These are phyloP conservation scores for Trichophyton mentagrophytes DNA, from an alignment of 2,329 filamentous ascomycete genomes.

Conservation along the genomic window DNA sequence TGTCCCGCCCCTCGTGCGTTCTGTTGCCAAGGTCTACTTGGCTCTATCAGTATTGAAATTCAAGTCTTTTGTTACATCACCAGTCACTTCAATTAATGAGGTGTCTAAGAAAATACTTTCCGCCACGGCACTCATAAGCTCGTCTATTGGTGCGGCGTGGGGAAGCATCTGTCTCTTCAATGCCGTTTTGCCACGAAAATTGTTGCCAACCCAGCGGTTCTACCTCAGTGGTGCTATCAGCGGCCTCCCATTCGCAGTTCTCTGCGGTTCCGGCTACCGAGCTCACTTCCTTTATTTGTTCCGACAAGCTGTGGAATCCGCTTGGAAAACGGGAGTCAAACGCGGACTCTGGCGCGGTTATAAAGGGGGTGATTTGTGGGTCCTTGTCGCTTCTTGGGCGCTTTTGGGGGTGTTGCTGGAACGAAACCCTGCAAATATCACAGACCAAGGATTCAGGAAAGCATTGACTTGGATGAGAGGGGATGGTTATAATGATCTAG, in stretches of 20 bases:
- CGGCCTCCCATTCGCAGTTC: slow-evolving; percentile 65
- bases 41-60: slow-evolving; percentile 55
- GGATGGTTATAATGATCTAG: slow-evolving; percentile 61
- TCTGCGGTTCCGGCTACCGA: slow-evolving; percentile 44
- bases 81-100: slow-evolving; percentile 51
- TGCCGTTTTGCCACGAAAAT: slow-evolving; percentile 55
- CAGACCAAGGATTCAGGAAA: slow-evolving; percentile 56
- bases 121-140: slow-evolving; percentile 65
- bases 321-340: slow-evolving; percentile 94
- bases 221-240: slow-evolving; percentile 79
- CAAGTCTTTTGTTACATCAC: slow-evolving; percentile 54
- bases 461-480: slow-evolving; percentile 60
- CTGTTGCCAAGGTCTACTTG: slow-evolving; percentile 56
- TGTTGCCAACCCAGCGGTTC: slow-evolving; percentile 73
- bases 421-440: slow-evolving; percentile 53
- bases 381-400: slow-evolving; percentile 70
- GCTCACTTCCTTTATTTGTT: slow-evolving; percentile 59
- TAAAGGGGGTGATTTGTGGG: slow-evolving; percentile 66
- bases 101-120: slow-evolving; percentile 59
- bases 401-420: slow-evolving; percentile 69
- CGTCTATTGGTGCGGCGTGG: slow-evolving; percentile 78
- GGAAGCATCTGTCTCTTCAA: slow-evolving; percentile 84
- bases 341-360: slow-evolving; percentile 74
- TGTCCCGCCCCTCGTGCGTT: slow-evolving; percentile 64
- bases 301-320: slow-evolving; percentile 62